Evolutionary conservation across 1,139 yeast species (phyloP), one percentile per base, ranked within the genome.

Genomic region (Spathaspora sp.): DNA sequence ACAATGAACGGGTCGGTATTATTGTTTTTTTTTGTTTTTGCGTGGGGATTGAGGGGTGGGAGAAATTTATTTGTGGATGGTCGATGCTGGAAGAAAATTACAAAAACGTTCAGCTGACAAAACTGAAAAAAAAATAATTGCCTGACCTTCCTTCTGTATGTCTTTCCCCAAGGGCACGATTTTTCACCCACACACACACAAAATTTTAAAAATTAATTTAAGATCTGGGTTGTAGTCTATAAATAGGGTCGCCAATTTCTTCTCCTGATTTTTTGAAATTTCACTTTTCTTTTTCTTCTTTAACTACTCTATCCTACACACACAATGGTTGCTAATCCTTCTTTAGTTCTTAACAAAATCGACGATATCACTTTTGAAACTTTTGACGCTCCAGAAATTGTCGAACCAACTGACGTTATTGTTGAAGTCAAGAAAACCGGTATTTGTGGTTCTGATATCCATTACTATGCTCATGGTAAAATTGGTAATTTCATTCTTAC

Each of bases 401-500:
- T 61, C 8, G 83, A 82, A 51, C 84, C 86, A 40, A 80, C 80
- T 56, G 86, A 81, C 52, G 96, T 89, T 40, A 78, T 86, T 56
- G 81, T 89, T 24, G 84, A 83, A 46, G 86, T 89, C 55, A 83
- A 82, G 61, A 65, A 67, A 43, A 89, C 96, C 0, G 97, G 97
- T 43, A 84, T 89, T 51, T 89, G 97, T 65, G 96, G 96, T 4
- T 83, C 90, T 4, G 96, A 88, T 63, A 86, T 88, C 51, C 96
- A 89, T 60, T 89, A 85, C 72, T 88, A 83, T 59, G 80, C 82
- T 42, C 86, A 84, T 55, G 96, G 96, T 24, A 76, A 76, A 50
- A 86, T 89, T 59, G 96, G 96, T 15, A 78, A 81, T 16, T 85
- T 83, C 53, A 77, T 79, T 6, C 79, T 86, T 58, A 74, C 75